Base-by-base conservation (phyloP, 2,329 filamentous ascomycete species). In the Talaromyces islandicus region DNA sequence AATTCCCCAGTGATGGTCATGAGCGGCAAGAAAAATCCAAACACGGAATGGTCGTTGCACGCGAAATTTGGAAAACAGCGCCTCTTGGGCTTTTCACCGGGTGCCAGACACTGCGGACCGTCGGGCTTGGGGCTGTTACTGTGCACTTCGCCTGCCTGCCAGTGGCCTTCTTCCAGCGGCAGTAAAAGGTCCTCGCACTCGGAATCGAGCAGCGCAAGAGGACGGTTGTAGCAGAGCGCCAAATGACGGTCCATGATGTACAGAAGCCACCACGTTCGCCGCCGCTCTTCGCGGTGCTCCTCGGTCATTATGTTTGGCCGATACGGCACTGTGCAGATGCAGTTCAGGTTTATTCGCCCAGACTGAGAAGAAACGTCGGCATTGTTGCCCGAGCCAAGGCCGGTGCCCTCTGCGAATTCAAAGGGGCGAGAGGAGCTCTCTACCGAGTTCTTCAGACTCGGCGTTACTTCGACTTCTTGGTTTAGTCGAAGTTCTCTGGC, bases 1-100 rank as follows among this genome's bases (percentile, higher is more conserved):
- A 96, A 88, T 73, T 95, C 91, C 54, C 92, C 92, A 27, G 96
- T 83, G 60, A 96, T 95, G 1, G 91, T 91, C 92, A 96, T 96
- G 51, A 96, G 78, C n/a, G 92, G 92, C 52, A 96, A 78, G 77
- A 96, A 96, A 76, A 91, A 96, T 64, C 91, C 91, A 71, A 93
- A 96, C 68, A 96, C 91, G 72, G 90, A 89, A 77, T 93, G 90
- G 54, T 91, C 90, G 43, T 88, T 90, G 74, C 91, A 96, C 71
- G 92, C 86, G 68, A 93, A 94, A 62, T 86, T 84, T 54, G 91
- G 89, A n/a, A 91, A 91, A 65, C 88, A 82, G 43, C 78, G 80
- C 57, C 87, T 82, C 65, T 78, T 73, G 58, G 72, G 71, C 55
- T 69, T 69, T 27, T 73, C 71, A 2, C 71, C 71, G 0, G 72